Evolutionary conservation across 768 basidiomycete species (phyloP), one percentile per base, ranked within the genome.

Genomic region (Symmetrospora coprosmae): DNA sequence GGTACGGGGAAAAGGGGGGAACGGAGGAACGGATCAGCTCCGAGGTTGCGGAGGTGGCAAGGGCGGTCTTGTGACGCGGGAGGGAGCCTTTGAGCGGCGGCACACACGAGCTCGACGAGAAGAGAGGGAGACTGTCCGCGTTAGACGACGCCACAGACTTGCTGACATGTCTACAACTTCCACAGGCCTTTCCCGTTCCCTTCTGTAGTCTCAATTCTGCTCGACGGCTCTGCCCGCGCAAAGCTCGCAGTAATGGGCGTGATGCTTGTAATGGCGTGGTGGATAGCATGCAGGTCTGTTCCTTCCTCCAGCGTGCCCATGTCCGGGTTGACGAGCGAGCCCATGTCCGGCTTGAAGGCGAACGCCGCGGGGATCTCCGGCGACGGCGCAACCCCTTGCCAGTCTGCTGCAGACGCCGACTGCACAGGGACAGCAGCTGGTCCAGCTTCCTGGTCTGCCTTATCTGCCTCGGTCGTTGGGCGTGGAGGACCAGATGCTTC

Each of bases 271-370:
- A 45, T 25, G 39, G 56, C 60, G 23, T 28, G 25, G 31, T 61
- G 60, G 5, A 61, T 23, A 14, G 60, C 60, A 38, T 51, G 41
- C 7, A 61, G 59, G 31, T 61, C 60, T 3, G 50, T 61, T 3
- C 28, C 49, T 6, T 25, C 21, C 17, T 38, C 48, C 5, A 50
- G 14, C 2, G 16, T 41, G 16, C 37, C 19, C 6, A 28, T 39
- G 27, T 59, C 52, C 28, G 62, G 62, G n/a, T 55, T 55, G 31
- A 63, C 39, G 6, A 63, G 45, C 17, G 28, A 14, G 11, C 39
- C 53, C 17, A 63, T 63, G 27, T 63, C 62, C 14, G 62, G 62
- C 35, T 59, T 61, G 49, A 50, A 61, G 14, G 23, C 25, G 30
- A 37, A 40, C 14, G 23, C 37, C 19, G 33, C 11, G 31, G 25